Evolutionary conservation across 306 rosid species (phyloP).

Genomic region (Prunus kanzakura): DNA sequence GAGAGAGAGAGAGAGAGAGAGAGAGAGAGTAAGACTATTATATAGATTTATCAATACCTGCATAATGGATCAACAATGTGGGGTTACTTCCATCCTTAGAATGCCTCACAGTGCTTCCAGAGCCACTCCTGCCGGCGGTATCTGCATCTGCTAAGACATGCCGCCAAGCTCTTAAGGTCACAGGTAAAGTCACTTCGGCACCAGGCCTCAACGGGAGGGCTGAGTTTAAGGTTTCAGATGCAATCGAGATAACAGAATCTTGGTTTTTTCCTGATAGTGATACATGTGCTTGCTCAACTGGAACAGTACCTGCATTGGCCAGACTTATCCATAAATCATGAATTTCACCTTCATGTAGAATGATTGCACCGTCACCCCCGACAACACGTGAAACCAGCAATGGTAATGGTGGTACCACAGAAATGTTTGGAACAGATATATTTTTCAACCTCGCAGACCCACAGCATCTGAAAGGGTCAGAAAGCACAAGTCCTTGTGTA

Average conservation of each 20-base stretch:
- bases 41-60: conserved; percentile 43
- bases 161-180: conserved; percentile 92
- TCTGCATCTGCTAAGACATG: conserved; percentile 62
- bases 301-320: conserved; percentile 96
- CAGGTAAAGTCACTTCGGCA: conserved; percentile 85
- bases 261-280: conserved; percentile 91
- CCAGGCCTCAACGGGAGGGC: conserved; percentile 90
- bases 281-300: conserved; percentile 87
- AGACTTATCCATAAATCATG: conserved; percentile 83
- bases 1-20: neutral
- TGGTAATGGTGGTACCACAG: conserved; percentile 78
- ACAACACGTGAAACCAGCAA: conserved; percentile 75
- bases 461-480: conserved; percentile 95
- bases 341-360: conserved; percentile 94
- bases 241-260: conserved; percentile 73
- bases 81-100: conserved; percentile 82
- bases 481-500: conserved; percentile 91
- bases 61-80: conserved; percentile 78
- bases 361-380: conserved; percentile 93
- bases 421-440: conserved; percentile 72
- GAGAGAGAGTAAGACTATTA: neutral
- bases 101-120: conserved; percentile 54
- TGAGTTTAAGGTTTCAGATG: conserved; percentile 71
- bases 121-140: conserved; percentile 49
- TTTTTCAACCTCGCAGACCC: conserved; percentile 86